Base-by-base conservation (phyloP, 768 basidiomycete species). In the Kwoniella sp. region DNA sequence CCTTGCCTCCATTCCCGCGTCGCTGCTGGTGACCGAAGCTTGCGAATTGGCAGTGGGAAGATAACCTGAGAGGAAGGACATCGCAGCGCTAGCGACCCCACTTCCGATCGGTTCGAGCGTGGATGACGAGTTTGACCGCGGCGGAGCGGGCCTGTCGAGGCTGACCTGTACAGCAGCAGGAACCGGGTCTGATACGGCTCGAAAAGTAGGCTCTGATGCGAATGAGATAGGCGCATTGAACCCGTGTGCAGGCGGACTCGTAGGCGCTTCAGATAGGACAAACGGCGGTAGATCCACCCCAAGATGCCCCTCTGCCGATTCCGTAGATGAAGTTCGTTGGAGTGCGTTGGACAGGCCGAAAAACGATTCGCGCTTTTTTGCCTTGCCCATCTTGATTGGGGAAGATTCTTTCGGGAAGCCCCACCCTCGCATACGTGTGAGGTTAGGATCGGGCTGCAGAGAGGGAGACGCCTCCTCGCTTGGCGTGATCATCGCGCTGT, bases 211-310 rank as follows among this genome's bases (percentile, higher is more conserved):
- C n/a, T n/a, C n/a, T n/a, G n/a, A n/a, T n/a, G n/a, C n/a, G n/a
- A n/a, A n/a, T n/a, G n/a, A n/a, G n/a, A n/a, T n/a, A n/a, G n/a
- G n/a, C n/a, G n/a, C n/a, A n/a, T n/a, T n/a, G n/a, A n/a, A n/a
- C n/a, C n/a, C n/a, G n/a, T n/a, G n/a, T n/a, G n/a, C n/a, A n/a
- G n/a, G n/a, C 5, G 37, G 14, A 32, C 12, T 46, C 14, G 22
- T 14, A 27, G 20, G 0, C 5, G 23, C 1, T 15, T 29, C 11
- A 31, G 59, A 41, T 5, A 62, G 14, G 28, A 47, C 40, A 36
- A 62, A 54, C n/a, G 56, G 53, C 1, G 60, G 60, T 23, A 62
- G 41, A 48, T 62, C 60, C 11, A 62, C 44, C 1, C 60, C 60
- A 26, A 32, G 44, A 11, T 40, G 44, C 26, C 20, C 17, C 23